These are phyloP conservation scores for Vigna mungo DNA, from an alignment of 306 rosid species.

Conservation along the genomic window DNA sequence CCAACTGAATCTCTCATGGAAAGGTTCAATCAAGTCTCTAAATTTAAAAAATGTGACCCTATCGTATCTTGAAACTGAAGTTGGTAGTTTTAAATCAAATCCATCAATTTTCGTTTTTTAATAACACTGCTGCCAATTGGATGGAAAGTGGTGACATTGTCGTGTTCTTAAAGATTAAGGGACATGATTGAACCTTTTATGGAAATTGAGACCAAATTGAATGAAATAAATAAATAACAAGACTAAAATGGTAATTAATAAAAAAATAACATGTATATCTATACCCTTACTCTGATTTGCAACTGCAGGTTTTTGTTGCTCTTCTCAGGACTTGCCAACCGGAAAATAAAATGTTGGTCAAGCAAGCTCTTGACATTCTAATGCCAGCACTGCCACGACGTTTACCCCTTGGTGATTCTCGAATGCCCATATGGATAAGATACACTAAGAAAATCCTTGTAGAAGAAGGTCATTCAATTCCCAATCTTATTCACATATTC, in stretches of 20 bases:
- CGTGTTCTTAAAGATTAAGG: too few species aligned
- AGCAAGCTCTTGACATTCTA: constrained; percentile 98
- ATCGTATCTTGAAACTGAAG: too few species aligned
- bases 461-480: constrained; percentile 99
- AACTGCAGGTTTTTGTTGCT: constrained; percentile 95
- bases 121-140: too few species aligned
- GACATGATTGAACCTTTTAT: too few species aligned
- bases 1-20: not conserved
- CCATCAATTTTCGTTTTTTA: too few species aligned
- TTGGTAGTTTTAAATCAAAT: too few species aligned
- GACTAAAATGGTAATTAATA: too few species aligned
- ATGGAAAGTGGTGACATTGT: too few species aligned
- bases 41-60: too few species aligned
- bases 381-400: constrained; percentile 99
- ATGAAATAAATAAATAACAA: too few species aligned
- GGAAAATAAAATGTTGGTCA: constrained; percentile 98
- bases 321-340: constrained; percentile 99
- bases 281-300: constrained; percentile 39
- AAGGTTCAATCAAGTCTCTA: not conserved
- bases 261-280: not conserved
- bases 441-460: constrained; percentile 95
- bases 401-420: constrained; percentile 93
- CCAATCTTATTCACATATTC: constrained; percentile 97
- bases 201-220: too few species aligned
- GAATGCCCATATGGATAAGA: constrained; percentile 98